These are phyloP conservation scores for Cryphonectria parasitica DNA, from an alignment of 2,329 filamentous ascomycete genomes.

Conservation along the genomic window DNA sequence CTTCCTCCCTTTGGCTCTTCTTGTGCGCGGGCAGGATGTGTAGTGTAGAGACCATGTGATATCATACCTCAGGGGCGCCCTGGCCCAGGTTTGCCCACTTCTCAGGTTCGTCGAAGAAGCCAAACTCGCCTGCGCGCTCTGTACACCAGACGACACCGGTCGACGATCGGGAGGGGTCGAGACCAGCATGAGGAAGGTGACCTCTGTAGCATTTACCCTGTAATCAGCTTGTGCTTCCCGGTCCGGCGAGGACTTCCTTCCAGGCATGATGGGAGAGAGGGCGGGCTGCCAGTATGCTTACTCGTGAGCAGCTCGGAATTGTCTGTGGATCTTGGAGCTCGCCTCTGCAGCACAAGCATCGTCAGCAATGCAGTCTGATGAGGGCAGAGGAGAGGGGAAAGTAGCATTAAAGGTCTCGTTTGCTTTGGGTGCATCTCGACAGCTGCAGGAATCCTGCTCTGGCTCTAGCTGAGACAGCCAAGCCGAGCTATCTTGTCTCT, in stretches of 20 bases:
- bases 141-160: constrained; percentile 95
- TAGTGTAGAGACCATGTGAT: not conserved
- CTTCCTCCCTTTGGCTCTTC: not conserved
- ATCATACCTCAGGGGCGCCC: constrained; percentile 29
- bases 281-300: constrained; percentile 20
- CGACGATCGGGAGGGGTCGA: constrained; percentile 84
- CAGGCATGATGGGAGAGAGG: not conserved
- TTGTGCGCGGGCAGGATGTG: not conserved
- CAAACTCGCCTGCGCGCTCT: constrained; percentile 85
- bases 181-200: constrained; percentile 86
- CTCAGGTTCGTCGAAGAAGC: constrained; percentile 80
- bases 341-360: constrained; percentile 60
- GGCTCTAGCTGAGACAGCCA: constrained; percentile 29
- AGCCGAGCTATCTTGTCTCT: constrained; percentile 19
- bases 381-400: too few species aligned
- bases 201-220: constrained; percentile 46
- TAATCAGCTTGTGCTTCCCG: constrained; percentile 20
- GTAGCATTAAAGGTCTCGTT: not conserved
- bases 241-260: not conserved
- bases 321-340: constrained; percentile 81
- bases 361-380: constrained; percentile 13
- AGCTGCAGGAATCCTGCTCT: constrained; percentile 2
- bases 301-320: constrained; percentile 88
- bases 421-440: not conserved
- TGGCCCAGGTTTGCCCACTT: constrained; percentile 89